These are phyloP conservation scores for Artemisia tridentata DNA, from an alignment of 129 eudicot genomes.

Conservation along the genomic window DNA sequence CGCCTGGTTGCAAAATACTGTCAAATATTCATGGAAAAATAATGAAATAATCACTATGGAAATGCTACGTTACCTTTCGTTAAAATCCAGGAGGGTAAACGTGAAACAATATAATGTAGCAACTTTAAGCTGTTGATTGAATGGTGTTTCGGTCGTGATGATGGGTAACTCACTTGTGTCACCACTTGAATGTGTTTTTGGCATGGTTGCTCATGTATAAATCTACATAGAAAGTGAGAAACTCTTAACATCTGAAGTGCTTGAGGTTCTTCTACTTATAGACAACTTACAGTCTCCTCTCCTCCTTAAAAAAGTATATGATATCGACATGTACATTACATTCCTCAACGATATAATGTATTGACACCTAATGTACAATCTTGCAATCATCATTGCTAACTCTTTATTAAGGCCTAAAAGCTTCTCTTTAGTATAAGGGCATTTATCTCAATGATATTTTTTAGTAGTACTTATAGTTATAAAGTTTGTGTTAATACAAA, in stretches of 20 bases:
- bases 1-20: conserved; percentile 32
- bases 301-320: neutral
- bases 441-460: too few species aligned
- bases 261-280: conserved; percentile 4
- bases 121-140: conserved; percentile 1
- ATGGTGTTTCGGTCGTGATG: conserved; percentile 9
- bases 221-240: neutral
- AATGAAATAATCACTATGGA: conserved; percentile 3
- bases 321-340: neutral
- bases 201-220: neutral
- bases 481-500: too few species aligned
- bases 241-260: neutral
- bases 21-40: neutral
- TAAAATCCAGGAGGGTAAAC: conserved; percentile 17
- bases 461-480: too few species aligned
- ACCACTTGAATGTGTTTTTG: conserved; percentile 18
- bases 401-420: too few species aligned
- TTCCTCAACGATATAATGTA: too few species aligned
- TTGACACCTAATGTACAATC: too few species aligned
- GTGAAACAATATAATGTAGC: neutral
- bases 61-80: conserved; percentile 15
- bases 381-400: too few species aligned
- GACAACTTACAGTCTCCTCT: neutral
- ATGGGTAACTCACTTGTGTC: conserved; percentile 3
- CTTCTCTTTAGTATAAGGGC: too few species aligned